Evolutionary conservation across 768 basidiomycete species (phyloP).

Genomic region (Podaxis pistillaris): DNA sequence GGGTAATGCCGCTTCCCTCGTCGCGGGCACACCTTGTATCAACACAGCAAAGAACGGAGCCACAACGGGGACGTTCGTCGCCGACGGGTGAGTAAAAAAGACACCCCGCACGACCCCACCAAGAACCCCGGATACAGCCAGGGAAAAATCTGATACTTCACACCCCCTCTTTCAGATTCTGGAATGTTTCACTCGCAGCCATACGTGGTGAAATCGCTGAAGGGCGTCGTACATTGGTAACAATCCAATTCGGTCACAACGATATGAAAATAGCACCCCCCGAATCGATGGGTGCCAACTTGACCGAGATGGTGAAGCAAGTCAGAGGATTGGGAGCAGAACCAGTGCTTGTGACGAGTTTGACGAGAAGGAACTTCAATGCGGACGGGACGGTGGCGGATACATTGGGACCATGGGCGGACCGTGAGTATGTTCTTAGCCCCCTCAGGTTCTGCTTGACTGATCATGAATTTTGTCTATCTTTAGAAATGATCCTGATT

Average conservation of each 20-base stretch:
- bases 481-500: slow-evolving; percentile 32
- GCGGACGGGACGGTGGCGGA: slow-evolving; percentile 36
- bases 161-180: slow-evolving; percentile 21
- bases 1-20: slow-evolving; percentile 32
- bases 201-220: slow-evolving; percentile 34
- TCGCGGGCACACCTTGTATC: slow-evolving; percentile 33
- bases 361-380: slow-evolving; percentile 37
- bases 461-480: neutral
- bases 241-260: slow-evolving; percentile 44
- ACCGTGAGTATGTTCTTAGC: slow-evolving; percentile 22
- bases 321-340: slow-evolving; percentile 35
- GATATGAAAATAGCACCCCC: slow-evolving; percentile 41
- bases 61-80: slow-evolving; percentile 39
- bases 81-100: slow-evolving; percentile 27
- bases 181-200: slow-evolving; percentile 31
- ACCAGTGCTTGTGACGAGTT: slow-evolving; percentile 39
- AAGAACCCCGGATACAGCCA: neutral
- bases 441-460: neutral
- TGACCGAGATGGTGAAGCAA: slow-evolving; percentile 38
- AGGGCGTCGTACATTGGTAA: slow-evolving; percentile 34
- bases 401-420: slow-evolving; percentile 35
- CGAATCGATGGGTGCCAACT: slow-evolving; percentile 41
- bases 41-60: slow-evolving; percentile 41
- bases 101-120: neutral
- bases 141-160: neutral